A percentile compares a stretch with the other conserved stretches of the same genome.
These are phyloP conservation scores for Leucocoprinus leucothites DNA, from an alignment of 768 basidiomycete genomes.

Conservation along the genomic window DNA sequence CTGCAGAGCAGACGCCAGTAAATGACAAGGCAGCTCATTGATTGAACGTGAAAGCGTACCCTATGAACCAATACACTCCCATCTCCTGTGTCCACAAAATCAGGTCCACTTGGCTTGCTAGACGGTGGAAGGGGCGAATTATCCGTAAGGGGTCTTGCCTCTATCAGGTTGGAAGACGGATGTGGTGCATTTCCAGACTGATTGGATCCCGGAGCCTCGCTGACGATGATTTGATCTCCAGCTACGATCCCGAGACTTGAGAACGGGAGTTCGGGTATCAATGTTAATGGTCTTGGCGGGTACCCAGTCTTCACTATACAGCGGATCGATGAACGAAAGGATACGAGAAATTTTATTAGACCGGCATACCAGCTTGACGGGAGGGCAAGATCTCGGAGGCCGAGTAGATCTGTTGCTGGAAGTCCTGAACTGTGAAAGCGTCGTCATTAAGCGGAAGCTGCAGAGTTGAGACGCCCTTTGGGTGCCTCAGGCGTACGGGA, in stretches of 20 bases:
- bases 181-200: slow-evolving; percentile 12
- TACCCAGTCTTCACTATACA: slow-evolving; percentile 76
- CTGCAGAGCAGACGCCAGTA: slow-evolving; percentile 26
- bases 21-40: not conserved
- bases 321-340: not conserved
- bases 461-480: slow-evolving; percentile 78
- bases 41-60: slow-evolving; percentile 32
- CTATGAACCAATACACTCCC: slow-evolving; percentile 73
- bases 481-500: slow-evolving; percentile 77
- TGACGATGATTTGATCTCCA: slow-evolving; percentile 87
- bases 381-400: slow-evolving; percentile 69
- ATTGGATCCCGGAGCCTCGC: slow-evolving; percentile 10
- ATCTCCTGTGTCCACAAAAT: slow-evolving; percentile 51
- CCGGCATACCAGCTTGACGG: slow-evolving; percentile 72
- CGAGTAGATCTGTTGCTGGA: slow-evolving; percentile 69
- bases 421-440: slow-evolving; percentile 63
- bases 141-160: slow-evolving; percentile 7
- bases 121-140: slow-evolving; percentile 17
- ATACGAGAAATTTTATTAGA: not conserved
- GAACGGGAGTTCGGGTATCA: slow-evolving; percentile 72
- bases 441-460: slow-evolving; percentile 56
- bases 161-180: slow-evolving; percentile 7
- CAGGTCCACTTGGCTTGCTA: slow-evolving; percentile 36
- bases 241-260: slow-evolving; percentile 70
- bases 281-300: slow-evolving; percentile 71